Evolutionary conservation across 192 early-diverging fungal species (phyloP).

Genomic region (Helicostylum pulchrum): DNA sequence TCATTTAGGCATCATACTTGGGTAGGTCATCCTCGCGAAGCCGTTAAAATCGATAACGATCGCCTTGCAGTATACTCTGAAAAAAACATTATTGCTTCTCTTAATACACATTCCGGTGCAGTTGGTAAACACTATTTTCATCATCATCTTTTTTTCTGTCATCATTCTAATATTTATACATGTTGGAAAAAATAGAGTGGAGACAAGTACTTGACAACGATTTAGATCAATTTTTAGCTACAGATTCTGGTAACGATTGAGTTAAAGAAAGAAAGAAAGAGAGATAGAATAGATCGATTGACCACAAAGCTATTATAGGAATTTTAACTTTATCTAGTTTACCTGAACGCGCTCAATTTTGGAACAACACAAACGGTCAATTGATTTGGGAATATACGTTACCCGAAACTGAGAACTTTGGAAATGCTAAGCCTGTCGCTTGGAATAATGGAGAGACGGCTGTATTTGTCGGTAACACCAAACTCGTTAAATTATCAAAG

Average conservation of each 20-base stretch:
- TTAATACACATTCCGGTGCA: slow-evolving; percentile 64
- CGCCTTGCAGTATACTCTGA: slow-evolving; percentile 61
- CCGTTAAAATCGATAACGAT: slow-evolving; percentile 34
- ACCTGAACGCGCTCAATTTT: slow-evolving; percentile 26
- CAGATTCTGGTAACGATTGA: slow-evolving; percentile 49
- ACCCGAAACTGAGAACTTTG: not conserved
- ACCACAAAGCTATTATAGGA: slow-evolving; percentile 2
- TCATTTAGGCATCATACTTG: slow-evolving; percentile 50
- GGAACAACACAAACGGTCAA: slow-evolving; percentile 37
- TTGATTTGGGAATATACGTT: slow-evolving; percentile 31
- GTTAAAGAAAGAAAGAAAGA: not conserved
- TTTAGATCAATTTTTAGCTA: slow-evolving; percentile 46
- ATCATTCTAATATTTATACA: not conserved
- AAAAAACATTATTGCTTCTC: slow-evolving; percentile 69
- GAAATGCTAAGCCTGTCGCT: not conserved
- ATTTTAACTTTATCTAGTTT: slow-evolving; percentile 27
- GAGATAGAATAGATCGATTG: slow-evolving; percentile 23
- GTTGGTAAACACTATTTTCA: slow-evolving; percentile 45
- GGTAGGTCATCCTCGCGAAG: slow-evolving; percentile 44
- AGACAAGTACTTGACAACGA: slow-evolving; percentile 69
- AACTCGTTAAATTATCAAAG: slow-evolving; percentile 15
- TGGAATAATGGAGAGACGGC: slow-evolving; percentile 18
- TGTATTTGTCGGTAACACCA: not conserved
- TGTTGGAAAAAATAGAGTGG: slow-evolving; percentile 52
- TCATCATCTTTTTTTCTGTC: not conserved